Base-by-base conservation (phyloP, 306 rosid genomes). In the Sicyos baderoa region DNA sequence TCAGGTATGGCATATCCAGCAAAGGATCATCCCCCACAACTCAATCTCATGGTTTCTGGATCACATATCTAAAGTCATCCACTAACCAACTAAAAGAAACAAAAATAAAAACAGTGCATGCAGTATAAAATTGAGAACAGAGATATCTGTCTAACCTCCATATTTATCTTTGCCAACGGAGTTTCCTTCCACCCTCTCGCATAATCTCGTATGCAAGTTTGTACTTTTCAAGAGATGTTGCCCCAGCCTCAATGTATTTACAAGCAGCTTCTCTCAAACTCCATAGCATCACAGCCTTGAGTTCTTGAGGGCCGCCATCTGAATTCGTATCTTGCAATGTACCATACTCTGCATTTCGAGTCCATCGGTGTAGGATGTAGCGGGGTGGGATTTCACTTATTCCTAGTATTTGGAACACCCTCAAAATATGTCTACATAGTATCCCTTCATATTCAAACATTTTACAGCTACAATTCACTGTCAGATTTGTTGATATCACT, bases 381-480 rank as follows among this genome's bases (percentile, higher is more conserved):
- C 83, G 91, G 47, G 85, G 67, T 40, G 98, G 98, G 61, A 93
- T 80, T 80, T 93, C 97, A 68, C 82, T 81, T 76, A 93, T n/a
- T 40, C 87, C 96, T 76, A 89, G 40, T 65, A 93, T 93, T 75
- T 93, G 98, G 75, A 93, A 79, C 72, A 93, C 97, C 79, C 96
- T 85, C 79, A 93, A 60, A 14, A 74, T 79, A 72, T 93, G 98
- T 77, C 98, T 84, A 70, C 98, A 93, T 66, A 89, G 88, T 72
- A 93, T 76, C 21, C 98, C 98, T 81, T 93, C 98, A 10, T 82
- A 86, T 77, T 93, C 97, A 80, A 89, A 93, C 98, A 93, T 93
- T 82, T 76, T 95, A 67, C 98, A 93, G 84, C 94, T 90, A 71
- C 98, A 93, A 52, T 79, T 71, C 60, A 81, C 79, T 21, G 69